Conservation (phyloP, 2,329 filamentous ascomycete genomes). For the Zarea fungicola region DNA sequence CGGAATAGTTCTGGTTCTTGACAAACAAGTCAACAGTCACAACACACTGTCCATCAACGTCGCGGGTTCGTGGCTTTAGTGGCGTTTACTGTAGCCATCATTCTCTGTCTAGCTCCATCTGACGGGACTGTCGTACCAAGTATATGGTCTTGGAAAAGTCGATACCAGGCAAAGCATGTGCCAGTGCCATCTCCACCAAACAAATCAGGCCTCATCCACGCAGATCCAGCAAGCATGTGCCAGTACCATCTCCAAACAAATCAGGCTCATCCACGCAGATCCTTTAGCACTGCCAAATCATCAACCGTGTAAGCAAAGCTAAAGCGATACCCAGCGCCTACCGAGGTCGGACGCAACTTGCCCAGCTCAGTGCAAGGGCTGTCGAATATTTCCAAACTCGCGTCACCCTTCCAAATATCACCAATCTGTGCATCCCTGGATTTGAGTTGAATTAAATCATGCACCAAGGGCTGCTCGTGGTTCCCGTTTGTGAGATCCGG, state of each 20-base stretch:
- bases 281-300: not conserved
- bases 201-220: too few species aligned
- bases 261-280: not conserved
- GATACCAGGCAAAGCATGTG: too few species aligned
- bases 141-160: too few species aligned
- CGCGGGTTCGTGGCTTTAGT: too few species aligned
- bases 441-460: not conserved
- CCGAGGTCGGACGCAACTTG: not conserved
- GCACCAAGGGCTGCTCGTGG: not conserved
- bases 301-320: not conserved
- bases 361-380: not conserved
- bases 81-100: too few species aligned
- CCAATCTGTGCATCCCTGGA: not conserved
- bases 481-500: not conserved
- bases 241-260: too few species aligned
- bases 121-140: too few species aligned
- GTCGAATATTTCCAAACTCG: not conserved
- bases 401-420: not conserved
- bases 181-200: too few species aligned
- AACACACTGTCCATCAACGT: too few species aligned
- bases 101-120: too few species aligned
- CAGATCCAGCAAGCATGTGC: not conserved
- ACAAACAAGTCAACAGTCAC: too few species aligned
- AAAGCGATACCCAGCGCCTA: not conserved
- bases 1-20: too few species aligned